These are phyloP conservation scores for Rubroshorea leprosula DNA, from an alignment of 345 rosid genomes.

Conservation along the genomic window DNA sequence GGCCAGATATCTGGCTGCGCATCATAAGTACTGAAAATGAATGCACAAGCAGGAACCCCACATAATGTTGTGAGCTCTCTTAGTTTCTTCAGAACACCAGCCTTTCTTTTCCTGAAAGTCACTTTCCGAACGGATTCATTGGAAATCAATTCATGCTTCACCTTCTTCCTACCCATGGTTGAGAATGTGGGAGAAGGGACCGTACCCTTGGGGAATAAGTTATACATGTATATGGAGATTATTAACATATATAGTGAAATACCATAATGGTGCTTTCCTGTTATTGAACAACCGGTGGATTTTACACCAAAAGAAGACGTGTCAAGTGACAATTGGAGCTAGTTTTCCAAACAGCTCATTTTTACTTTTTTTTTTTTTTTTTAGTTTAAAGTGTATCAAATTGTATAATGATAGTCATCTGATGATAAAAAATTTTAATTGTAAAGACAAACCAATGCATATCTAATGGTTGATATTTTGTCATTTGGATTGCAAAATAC, in stretches of 20 bases:
- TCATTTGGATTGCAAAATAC: no score
- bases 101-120: conserved; percentile 35
- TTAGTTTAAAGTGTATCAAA: no score
- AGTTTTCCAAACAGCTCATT: no score
- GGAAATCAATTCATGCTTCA: conserved; percentile 29
- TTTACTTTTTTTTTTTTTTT: no score
- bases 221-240: neutral
- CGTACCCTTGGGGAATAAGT: neutral
- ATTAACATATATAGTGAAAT: neutral
- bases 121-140: conserved; percentile 29
- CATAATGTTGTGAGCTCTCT: conserved; percentile 39
- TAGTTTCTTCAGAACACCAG: conserved; percentile 40
- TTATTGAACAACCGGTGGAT: no score
- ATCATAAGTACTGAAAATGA: conserved; percentile 24
- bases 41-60: conserved; percentile 36
- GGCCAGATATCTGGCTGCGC: conserved; percentile 38
- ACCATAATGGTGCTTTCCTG: no score
- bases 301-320: no score
- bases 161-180: conserved; percentile 33
- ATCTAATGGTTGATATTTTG: no score
- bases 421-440: no score
- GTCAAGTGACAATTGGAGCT: no score
- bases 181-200: neutral
- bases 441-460: no score
- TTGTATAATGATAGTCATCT: no score